These are phyloP conservation scores for Astraeus odoratus DNA, from an alignment of 768 basidiomycete genomes.

Conservation along the genomic window DNA sequence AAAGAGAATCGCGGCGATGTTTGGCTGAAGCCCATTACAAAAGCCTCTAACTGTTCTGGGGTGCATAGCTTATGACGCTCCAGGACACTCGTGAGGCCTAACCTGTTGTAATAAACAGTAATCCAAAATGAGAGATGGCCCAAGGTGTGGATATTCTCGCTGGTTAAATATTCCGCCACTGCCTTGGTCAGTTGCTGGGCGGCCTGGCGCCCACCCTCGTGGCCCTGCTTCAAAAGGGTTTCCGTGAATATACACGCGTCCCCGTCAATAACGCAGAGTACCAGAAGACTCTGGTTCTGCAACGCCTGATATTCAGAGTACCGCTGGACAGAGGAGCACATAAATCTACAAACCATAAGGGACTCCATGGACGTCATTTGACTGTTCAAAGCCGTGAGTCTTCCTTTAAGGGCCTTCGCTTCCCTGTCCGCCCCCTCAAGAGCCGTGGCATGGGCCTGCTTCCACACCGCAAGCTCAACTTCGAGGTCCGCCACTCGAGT, in stretches of 20 bases:
- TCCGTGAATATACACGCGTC: slow-evolving; percentile 61
- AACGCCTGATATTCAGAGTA: slow-evolving; percentile 5
- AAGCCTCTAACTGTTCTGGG: slow-evolving; percentile 62
- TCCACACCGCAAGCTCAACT: slow-evolving; percentile 63
- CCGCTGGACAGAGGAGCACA: not conserved
- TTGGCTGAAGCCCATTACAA: slow-evolving; percentile 66
- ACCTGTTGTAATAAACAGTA: slow-evolving; percentile 63
- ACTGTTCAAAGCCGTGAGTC: slow-evolving; percentile 54
- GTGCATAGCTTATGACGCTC: slow-evolving; percentile 50
- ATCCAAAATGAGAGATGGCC: slow-evolving; percentile 73
- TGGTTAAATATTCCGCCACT: slow-evolving; percentile 61
- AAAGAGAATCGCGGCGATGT: slow-evolving; percentile 64
- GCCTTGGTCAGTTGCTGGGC: slow-evolving; percentile 61
- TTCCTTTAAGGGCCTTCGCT: slow-evolving; percentile 59
- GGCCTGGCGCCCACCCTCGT: slow-evolving; percentile 53
- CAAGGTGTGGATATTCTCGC: slow-evolving; percentile 52
- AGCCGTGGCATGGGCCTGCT: slow-evolving; percentile 58
- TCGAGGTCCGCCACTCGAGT: slow-evolving; percentile 60
- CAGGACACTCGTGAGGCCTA: slow-evolving; percentile 44
- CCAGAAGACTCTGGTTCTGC: slow-evolving; percentile 59
- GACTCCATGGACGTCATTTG: slow-evolving; percentile 56
- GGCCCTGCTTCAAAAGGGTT: slow-evolving; percentile 53
- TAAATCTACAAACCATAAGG: slow-evolving; percentile 38
- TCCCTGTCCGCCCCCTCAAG: slow-evolving; percentile 60
- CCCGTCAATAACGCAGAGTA: slow-evolving; percentile 71